Conservation (phyloP, 2,329 filamentous ascomycete genomes). For the Fusarium sulawesiense region DNA sequence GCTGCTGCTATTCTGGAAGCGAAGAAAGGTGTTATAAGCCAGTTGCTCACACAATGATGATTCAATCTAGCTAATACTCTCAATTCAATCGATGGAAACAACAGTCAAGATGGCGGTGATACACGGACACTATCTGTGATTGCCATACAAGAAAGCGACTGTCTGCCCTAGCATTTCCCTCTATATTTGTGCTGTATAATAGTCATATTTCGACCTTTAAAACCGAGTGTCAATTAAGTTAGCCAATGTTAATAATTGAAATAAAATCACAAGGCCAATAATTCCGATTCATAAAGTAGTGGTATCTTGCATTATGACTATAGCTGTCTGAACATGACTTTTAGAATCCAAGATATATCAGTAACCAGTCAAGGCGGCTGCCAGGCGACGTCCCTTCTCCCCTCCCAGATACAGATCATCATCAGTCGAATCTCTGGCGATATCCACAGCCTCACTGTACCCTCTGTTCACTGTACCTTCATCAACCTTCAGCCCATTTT, state of each 20-base stretch:
- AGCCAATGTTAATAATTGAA: background rate
- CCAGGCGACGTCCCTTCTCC: conserved; percentile 64
- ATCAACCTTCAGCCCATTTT: conserved; percentile 85
- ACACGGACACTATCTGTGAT: background rate
- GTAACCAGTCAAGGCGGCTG: conserved; percentile 52
- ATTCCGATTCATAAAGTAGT: conserved; percentile 10
- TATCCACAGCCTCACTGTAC: conserved; percentile 83
- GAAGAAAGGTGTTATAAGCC: conserved; percentile 51
- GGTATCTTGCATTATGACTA: conserved; percentile 35
- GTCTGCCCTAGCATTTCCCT: background rate
- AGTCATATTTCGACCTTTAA: background rate
- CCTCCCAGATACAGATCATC: conserved; percentile 72
- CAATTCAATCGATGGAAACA: background rate
- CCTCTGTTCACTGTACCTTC: conserved; percentile 87
- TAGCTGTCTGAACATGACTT: background rate
- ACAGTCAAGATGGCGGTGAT: background rate
- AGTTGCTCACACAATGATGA: conserved; percentile 43
- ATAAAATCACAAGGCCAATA: background rate
- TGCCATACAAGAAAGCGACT: background rate
- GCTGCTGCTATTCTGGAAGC: conserved; percentile 52
- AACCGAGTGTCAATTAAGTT: background rate
- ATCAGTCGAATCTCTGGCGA: conserved; percentile 70
- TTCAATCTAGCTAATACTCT: conserved; percentile 20
- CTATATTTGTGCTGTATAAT: conserved; percentile 8
- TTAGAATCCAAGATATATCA: conserved; percentile 23